These are phyloP conservation scores for Ophiobolus disseminans DNA, from an alignment of 2,329 filamentous ascomycete species.

Conservation along the genomic window DNA sequence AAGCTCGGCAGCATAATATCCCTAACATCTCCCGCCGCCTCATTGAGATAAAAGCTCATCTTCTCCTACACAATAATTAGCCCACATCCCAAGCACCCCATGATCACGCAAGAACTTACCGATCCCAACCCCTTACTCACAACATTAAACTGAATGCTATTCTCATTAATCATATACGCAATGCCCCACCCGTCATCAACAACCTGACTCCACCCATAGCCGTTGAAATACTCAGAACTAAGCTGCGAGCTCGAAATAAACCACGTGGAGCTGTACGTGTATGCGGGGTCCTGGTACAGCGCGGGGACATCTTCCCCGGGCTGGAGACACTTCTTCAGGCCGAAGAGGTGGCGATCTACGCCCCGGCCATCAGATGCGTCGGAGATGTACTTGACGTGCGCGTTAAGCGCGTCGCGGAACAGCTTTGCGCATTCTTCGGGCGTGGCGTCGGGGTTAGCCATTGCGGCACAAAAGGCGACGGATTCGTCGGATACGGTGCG, in stretches of 20 bases:
- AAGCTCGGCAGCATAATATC: conserved; percentile 84
- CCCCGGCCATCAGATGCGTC: conserved; percentile 91
- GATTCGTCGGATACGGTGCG: conserved; percentile 89
- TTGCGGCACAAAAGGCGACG: conserved; percentile 86
- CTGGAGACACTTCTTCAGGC: conserved; percentile 87
- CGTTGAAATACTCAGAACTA: conserved; percentile 97
- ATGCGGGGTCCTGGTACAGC: conserved; percentile 88
- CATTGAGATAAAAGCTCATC: conserved; percentile 96
- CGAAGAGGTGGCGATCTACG: conserved; percentile 96
- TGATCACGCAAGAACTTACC: conserved; percentile 33
- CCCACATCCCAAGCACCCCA: neutral
- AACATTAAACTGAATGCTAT: conserved; percentile 98
- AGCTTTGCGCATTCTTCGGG: conserved; percentile 72
- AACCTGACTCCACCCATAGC: conserved; percentile 98
- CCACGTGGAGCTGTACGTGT: conserved; percentile 83
- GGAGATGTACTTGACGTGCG: conserved; percentile 88
- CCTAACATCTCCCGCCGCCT: conserved; percentile 88
- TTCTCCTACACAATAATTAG: conserved; percentile 61
- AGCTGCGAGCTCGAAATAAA: conserved; percentile 88
- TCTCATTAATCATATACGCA: conserved; percentile 99
- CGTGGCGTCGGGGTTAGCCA: conserved; percentile 71
- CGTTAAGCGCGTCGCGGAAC: conserved; percentile 81
- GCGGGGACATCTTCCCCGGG: conserved; percentile 81
- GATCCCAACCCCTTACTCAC: conserved; percentile 91
- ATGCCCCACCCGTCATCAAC: conserved; percentile 96